Conservation (phyloP, 176 grass and related monocot species). For the Ananas comosus region DNA sequence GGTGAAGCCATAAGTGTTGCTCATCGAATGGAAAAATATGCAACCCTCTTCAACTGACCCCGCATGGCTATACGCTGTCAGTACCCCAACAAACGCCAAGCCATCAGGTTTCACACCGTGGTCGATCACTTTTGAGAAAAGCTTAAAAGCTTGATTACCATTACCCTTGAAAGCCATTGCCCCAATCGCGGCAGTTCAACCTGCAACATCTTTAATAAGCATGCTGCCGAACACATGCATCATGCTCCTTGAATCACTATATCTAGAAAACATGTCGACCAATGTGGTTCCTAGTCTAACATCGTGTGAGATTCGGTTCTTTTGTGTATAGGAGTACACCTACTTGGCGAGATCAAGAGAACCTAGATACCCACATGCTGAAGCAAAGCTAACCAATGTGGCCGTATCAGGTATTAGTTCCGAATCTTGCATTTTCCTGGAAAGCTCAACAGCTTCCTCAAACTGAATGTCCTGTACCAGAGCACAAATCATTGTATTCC, state of each 20-base stretch:
- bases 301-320: conserved; percentile 3
- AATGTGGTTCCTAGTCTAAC: conserved; percentile 6
- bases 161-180: conserved; percentile 10
- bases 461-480: conserved; percentile 1
- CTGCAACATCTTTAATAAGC: conserved; percentile 7
- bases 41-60: conserved; percentile 4
- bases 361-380: conserved; percentile 7
- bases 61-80: conserved; percentile 4
- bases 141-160: not conserved
- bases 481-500: conserved; percentile 13
- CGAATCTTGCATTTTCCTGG: conserved; percentile 1
- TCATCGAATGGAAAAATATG: conserved; percentile 7
- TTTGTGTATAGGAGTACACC: not conserved
- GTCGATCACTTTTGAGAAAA: conserved; percentile 3
- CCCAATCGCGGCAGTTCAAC: conserved; percentile 12
- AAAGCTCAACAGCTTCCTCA: conserved; percentile 13
- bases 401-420: conserved; percentile 1
- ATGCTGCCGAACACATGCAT: conserved; percentile 7
- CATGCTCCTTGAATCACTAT: conserved; percentile 2
- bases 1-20: not conserved
- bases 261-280: conserved; percentile 14
- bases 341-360: not conserved
- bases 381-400: not conserved
- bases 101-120: conserved; percentile 9
- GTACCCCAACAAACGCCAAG: conserved; percentile 3